Percentiles rank a stretch among this genome's conserved stretches.
Evolutionary conservation across 495 filamentous ascomycete genomes (phyloP).

Genomic region (Copromyces sp.): DNA sequence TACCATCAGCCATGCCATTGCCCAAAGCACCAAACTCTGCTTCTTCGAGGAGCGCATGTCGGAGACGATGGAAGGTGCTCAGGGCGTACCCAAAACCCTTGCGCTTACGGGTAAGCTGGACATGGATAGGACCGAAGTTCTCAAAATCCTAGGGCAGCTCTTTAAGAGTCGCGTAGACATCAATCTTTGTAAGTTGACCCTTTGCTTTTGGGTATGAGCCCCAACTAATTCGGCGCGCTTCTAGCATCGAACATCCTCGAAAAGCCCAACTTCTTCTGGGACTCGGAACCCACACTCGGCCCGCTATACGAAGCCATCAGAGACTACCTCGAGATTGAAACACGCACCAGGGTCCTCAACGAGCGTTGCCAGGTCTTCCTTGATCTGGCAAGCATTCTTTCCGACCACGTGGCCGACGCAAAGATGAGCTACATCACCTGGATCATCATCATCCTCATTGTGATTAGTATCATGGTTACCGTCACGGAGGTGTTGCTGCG

Average conservation of each 20-base stretch:
- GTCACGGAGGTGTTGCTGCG: constrained; percentile 79
- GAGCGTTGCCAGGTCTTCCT: constrained; percentile 95
- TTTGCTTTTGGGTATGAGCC: background rate
- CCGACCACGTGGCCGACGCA: constrained; percentile 82
- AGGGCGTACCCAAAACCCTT: constrained; percentile 79
- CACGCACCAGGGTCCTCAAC: constrained; percentile 88
- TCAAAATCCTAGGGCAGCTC: constrained; percentile 77
- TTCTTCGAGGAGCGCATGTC: constrained; percentile 98
- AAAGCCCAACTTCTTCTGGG: constrained; percentile 98
- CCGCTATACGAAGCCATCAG: constrained; percentile 90
- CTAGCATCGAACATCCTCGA: constrained; percentile 92
- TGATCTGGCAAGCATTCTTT: constrained; percentile 90
- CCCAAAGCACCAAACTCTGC: constrained; percentile 92
- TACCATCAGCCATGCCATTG: constrained; percentile 92
- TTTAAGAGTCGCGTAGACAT: constrained; percentile 96
- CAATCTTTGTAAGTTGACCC: constrained; percentile 70
- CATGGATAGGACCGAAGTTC: constrained; percentile 85
- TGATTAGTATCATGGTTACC: constrained; percentile 84
- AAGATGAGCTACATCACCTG: constrained; percentile 92
- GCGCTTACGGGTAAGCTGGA: constrained; percentile 84
- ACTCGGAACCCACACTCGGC: constrained; percentile 86
- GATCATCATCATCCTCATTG: constrained; percentile 94
- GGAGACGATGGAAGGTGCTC: constrained; percentile 83
- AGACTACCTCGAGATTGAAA: constrained; percentile 96
- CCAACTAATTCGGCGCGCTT: background rate